A percentile compares a stretch with the other conserved stretches of the same genome.
These are phyloP conservation scores for Monoraphidium neglectum DNA, from an alignment of 139 green algal species.

Conservation along the genomic window DNA sequence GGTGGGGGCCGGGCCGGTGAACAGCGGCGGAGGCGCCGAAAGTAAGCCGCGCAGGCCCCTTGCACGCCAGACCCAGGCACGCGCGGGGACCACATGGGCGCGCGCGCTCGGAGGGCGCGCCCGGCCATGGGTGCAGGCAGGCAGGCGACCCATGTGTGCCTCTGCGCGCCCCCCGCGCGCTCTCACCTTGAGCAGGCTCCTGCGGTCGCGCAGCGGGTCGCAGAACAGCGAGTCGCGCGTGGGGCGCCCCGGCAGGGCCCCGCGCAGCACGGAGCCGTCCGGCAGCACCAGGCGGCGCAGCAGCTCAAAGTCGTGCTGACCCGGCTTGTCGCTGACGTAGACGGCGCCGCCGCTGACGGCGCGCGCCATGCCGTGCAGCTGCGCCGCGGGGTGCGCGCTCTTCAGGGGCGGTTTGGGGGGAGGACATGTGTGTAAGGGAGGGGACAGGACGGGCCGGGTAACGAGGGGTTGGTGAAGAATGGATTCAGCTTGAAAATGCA, in stretches of 20 bases:
- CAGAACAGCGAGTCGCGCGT: slow-evolving; percentile 90
- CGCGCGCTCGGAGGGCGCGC: no score
- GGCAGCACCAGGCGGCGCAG: slow-evolving; percentile 80
- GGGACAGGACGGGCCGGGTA: not conserved
- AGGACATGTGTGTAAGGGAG: not conserved
- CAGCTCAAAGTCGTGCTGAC: slow-evolving; percentile 78
- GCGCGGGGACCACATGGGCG: no score
- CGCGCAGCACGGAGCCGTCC: slow-evolving; percentile 72
- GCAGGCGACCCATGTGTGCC: no score
- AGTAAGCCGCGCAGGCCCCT: no score
- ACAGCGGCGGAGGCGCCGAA: no score
- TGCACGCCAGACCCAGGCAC: no score
- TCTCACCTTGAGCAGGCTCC: slow-evolving; percentile 78
- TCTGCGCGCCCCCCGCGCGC: not conserved
- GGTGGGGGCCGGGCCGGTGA: no score
- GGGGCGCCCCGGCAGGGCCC: slow-evolving; percentile 77
- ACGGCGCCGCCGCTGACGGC: slow-evolving; percentile 76
- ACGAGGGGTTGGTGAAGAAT: not conserved
- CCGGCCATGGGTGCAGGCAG: no score
- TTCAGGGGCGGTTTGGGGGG: not conserved
- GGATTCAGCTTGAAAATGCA: not conserved
- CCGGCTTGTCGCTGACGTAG: slow-evolving; percentile 87
- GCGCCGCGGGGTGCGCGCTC: slow-evolving; percentile 44
- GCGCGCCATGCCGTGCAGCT: slow-evolving; percentile 55
- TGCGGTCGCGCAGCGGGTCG: slow-evolving; percentile 80